Evolutionary conservation across 192 early-diverging fungal species (phyloP).

Genomic region (Linnemannia elongata): DNA sequence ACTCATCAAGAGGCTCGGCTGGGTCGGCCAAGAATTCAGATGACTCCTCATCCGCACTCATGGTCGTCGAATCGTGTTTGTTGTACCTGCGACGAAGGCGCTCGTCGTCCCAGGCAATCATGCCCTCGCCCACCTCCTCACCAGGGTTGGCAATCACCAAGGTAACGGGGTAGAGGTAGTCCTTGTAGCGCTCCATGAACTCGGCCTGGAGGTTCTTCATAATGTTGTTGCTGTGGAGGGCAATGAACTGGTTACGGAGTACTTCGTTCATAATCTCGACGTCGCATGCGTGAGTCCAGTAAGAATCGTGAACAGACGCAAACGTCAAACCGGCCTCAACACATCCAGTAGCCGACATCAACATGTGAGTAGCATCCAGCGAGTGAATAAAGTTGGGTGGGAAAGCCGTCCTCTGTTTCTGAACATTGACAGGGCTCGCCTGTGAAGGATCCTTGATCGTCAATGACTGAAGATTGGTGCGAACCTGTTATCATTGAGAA

Average conservation of each 20-base stretch:
- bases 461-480: constrained; percentile 87
- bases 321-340: constrained; percentile 83
- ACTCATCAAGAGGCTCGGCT: constrained; percentile 24
- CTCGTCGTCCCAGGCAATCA: constrained; percentile 54
- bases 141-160: constrained; percentile 49
- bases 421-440: constrained; percentile 85
- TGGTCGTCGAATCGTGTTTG: constrained; percentile 10
- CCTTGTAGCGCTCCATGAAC: constrained; percentile 84
- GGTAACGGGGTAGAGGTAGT: constrained; percentile 74
- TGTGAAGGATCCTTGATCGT: constrained; percentile 77
- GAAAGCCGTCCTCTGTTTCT: constrained; percentile 96
- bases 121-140: constrained; percentile 38
- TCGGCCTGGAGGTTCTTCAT: constrained; percentile 88
- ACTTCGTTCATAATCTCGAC: constrained; percentile 88
- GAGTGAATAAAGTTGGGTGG: constrained; percentile 99
- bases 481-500: constrained; percentile 19
- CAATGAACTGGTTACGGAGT: constrained; percentile 91
- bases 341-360: constrained; percentile 92
- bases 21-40: constrained; percentile 31
- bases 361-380: constrained; percentile 97
- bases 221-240: constrained; percentile 85
- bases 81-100: constrained; percentile 40
- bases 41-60: not conserved
- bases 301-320: constrained; percentile 97
- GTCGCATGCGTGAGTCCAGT: constrained; percentile 97